Conservation (phyloP, 768 basidiomycete genomes). For the Termitomyces sp. region DNA sequence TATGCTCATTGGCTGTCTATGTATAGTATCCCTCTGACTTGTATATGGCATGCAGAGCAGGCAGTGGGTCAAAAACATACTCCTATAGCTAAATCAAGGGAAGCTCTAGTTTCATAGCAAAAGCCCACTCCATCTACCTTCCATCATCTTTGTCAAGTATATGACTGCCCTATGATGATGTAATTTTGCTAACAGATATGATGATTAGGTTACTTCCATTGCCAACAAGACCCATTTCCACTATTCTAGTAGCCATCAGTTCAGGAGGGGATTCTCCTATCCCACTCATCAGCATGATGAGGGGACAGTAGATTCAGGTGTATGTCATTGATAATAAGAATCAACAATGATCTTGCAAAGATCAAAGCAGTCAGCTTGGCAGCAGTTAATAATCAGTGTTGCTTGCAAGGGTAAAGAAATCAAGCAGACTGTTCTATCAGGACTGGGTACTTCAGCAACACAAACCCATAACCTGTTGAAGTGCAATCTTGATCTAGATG, state of each 20-base stretch:
- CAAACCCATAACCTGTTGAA: no score
- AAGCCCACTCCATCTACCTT: background rate
- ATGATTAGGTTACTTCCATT: background rate
- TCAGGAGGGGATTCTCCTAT: no score
- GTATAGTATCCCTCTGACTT: background rate
- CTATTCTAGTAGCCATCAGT: background rate
- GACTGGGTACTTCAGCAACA: no score
- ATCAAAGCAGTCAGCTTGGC: background rate
- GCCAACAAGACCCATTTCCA: background rate
- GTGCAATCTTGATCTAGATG: no score
- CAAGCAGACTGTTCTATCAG: no score
- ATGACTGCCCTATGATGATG: background rate
- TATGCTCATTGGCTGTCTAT: background rate
- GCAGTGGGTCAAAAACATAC: background rate
- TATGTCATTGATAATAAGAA: background rate
- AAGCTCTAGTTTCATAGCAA: background rate
- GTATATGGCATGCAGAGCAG: background rate
- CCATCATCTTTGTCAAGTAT: slow-evolving; percentile 31
- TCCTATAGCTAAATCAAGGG: background rate
- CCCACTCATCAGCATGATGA: no score
- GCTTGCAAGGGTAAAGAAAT: no score
- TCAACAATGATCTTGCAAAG: background rate
- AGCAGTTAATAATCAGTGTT: background rate
- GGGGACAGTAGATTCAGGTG: no score
- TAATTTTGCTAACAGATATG: background rate